A percentile compares a stretch with the other conserved stretches of the same genome.
Evolutionary conservation across 208 protist species (phyloP).

Genomic region (Naegleria fowleri): DNA sequence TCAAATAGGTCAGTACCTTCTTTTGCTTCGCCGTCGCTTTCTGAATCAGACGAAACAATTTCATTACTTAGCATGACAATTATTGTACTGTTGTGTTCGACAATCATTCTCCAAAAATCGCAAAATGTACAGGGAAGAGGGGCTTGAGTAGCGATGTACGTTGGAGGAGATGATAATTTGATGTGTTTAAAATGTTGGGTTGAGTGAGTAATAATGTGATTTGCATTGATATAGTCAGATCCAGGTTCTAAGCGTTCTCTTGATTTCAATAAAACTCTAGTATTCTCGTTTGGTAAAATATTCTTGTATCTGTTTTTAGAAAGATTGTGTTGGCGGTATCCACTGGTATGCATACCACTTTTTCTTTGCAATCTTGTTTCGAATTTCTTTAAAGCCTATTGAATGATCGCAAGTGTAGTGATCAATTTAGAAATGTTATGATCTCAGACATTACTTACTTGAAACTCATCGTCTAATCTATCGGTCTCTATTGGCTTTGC

Average conservation of each 20-base stretch:
- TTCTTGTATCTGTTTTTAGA: constrained; percentile 8
- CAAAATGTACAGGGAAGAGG: constrained; percentile 1
- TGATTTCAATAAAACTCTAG: background rate
- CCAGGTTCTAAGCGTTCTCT: background rate
- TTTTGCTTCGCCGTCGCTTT: background rate
- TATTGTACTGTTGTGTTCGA: background rate
- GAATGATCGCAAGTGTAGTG: background rate
- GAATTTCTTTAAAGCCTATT: constrained; percentile 1
- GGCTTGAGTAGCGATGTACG: constrained; percentile 20
- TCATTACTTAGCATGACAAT: constrained; percentile 26
- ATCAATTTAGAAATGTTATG: background rate
- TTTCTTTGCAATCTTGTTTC: background rate
- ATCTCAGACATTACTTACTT: background rate
- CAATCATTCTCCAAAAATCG: constrained; percentile 27
- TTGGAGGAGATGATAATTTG: background rate
- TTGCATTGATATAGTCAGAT: constrained; percentile 27
- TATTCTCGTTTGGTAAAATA: constrained; percentile 23
- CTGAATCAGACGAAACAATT: background rate
- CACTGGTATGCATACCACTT: background rate
- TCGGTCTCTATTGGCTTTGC: background rate
- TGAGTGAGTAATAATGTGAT: background rate
- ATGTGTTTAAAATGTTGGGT: background rate
- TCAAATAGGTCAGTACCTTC: background rate
- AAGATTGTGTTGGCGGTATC: background rate
- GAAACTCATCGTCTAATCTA: constrained; percentile 8